Conservation (phyloP, 2,329 filamentous ascomycete species). For the Fusarium guadeloupense region DNA sequence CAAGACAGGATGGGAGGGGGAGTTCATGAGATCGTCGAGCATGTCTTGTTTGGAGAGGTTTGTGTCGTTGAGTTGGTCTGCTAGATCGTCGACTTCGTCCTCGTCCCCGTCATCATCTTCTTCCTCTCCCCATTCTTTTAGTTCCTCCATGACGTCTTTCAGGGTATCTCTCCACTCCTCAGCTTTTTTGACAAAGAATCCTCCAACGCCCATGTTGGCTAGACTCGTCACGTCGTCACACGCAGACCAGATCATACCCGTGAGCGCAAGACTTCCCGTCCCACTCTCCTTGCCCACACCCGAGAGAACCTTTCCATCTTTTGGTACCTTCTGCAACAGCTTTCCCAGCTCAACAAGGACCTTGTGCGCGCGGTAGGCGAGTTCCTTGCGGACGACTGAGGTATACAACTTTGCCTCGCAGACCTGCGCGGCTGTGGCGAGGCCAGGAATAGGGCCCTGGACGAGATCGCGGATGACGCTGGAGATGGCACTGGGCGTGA, state of each 20-base stretch:
- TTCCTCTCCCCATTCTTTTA: constrained; percentile 88
- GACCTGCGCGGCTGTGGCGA: constrained; percentile 75
- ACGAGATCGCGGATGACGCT: constrained; percentile 78
- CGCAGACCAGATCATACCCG: constrained; percentile 83
- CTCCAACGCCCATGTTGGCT: constrained; percentile 72
- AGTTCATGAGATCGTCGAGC: constrained; percentile 74
- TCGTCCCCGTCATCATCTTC: constrained; percentile 67
- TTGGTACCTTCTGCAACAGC: constrained; percentile 68
- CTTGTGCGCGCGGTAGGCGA: constrained; percentile 66
- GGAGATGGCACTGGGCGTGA: constrained; percentile 79
- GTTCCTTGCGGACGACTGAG: constrained; percentile 68
- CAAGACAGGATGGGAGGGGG: too few relatives aligned
- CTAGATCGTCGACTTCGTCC: constrained; percentile 55
- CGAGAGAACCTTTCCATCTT: constrained; percentile 63
- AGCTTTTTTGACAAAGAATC: constrained; percentile 75
- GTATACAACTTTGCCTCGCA: constrained; percentile 72
- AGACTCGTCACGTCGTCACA: constrained; percentile 78
- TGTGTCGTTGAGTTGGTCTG: constrained; percentile 45
- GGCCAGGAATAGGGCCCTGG: constrained; percentile 75
- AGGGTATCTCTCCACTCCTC: constrained; percentile 79
- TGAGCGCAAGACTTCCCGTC: constrained; percentile 68
- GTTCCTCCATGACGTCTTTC: constrained; percentile 83
- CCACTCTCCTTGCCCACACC: constrained; percentile 46
- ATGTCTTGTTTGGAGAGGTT: constrained; percentile 61
- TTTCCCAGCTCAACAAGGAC: constrained; percentile 70